A percentile compares a stretch with the other conserved stretches of the same genome.
Evolutionary conservation across 208 protist genomes (phyloP).

Genomic region (Trypanosoma vivax): DNA sequence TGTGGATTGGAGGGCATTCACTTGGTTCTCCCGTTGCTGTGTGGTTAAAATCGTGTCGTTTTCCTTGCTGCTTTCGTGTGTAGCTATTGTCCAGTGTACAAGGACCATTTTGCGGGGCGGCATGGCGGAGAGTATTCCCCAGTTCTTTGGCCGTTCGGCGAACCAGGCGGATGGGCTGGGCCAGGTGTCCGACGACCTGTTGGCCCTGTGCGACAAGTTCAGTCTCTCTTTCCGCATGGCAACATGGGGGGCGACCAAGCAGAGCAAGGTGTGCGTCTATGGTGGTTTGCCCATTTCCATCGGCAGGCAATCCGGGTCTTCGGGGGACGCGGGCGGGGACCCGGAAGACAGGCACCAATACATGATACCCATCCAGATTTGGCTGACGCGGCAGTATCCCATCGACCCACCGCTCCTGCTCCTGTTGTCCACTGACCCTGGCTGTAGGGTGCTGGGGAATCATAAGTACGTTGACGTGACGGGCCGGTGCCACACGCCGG

Average conservation of each 20-base stretch:
- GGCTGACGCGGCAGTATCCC: conserved; percentile 44
- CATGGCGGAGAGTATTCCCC: conserved; percentile 1
- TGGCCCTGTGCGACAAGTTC: conserved; percentile 18
- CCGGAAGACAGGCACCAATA: background rate
- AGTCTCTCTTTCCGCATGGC: conserved; percentile 26
- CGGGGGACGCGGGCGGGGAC: background rate
- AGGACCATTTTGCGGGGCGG: too few relatives aligned
- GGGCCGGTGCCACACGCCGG: conserved; percentile 37
- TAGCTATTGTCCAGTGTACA: too few relatives aligned
- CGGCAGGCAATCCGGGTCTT: background rate
- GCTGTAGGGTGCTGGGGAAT: conserved; percentile 34
- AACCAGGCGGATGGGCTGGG: background rate
- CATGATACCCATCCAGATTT: conserved; percentile 57
- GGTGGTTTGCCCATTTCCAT: conserved; percentile 37
- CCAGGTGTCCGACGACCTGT: conserved; percentile 21
- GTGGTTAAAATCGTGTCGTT: too few relatives aligned
- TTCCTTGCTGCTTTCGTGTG: too few relatives aligned
- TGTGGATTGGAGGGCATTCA: too few relatives aligned
- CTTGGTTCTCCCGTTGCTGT: too few relatives aligned
- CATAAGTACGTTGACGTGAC: conserved; percentile 51
- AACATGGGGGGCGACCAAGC: conserved; percentile 41
- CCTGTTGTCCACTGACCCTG: conserved; percentile 18
- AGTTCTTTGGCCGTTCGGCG: background rate
- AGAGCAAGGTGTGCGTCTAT: conserved; percentile 57
- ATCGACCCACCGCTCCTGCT: conserved; percentile 51